Evolutionary conservation across 345 rosid genomes (phyloP).

Genomic region (Heritiera fomes): DNA sequence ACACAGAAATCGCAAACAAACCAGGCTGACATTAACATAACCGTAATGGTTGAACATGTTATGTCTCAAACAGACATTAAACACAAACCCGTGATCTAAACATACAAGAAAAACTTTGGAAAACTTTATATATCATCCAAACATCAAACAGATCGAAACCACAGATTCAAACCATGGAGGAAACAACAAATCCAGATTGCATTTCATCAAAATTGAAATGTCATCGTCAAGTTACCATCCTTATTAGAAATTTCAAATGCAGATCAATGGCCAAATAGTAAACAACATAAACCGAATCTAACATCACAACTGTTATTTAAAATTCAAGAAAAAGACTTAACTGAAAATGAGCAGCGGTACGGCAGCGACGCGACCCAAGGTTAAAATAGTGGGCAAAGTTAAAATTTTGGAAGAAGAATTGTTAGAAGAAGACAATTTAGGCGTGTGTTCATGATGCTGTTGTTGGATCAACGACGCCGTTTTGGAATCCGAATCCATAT

Average conservation of each 20-base stretch:
- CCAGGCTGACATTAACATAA: constrained; percentile 2
- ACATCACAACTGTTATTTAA: background rate
- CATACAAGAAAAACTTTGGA: background rate
- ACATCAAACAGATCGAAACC: background rate
- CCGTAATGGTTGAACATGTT: background rate
- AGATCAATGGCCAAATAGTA: background rate
- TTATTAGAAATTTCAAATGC: background rate
- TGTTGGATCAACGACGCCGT: constrained; percentile 35
- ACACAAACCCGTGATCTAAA: background rate
- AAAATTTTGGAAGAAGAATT: constrained; percentile 51
- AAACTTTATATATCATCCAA: background rate
- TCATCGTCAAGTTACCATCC: background rate
- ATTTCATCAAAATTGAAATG: background rate
- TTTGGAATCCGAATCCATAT: constrained; percentile 60
- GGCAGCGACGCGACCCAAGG: constrained; percentile 93
- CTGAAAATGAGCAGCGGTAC: constrained; percentile 84
- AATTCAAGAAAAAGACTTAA: constrained; percentile 31
- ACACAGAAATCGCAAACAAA: background rate
- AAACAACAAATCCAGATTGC: background rate
- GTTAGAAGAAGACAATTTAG: background rate
- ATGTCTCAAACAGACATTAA: background rate
- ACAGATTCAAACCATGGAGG: background rate
- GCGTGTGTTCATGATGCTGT: constrained; percentile 29
- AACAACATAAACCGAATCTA: background rate
- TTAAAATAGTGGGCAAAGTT: constrained; percentile 86